phyloP scores from a whole-genome alignment of 2,329 filamentous ascomycete genomes.

The Neonectria hederae region DNA sequence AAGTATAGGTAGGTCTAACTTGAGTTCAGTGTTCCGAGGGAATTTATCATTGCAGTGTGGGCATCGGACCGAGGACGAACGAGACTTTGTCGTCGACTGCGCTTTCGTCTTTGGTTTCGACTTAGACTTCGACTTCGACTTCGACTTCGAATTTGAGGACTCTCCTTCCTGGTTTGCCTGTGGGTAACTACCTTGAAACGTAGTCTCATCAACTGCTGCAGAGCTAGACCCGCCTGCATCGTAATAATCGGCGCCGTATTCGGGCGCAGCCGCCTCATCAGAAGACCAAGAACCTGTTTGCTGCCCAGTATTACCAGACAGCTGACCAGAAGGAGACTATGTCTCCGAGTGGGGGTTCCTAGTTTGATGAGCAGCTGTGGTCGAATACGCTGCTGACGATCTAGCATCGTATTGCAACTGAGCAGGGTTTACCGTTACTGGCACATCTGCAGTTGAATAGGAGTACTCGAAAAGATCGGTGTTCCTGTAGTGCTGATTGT shows the following conservation, averaged over 20 bases:
- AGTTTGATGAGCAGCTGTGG: neutral
- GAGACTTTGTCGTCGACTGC: neutral
- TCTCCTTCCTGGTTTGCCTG: neutral
- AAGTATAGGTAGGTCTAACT: neutral
- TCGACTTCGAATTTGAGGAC: neutral
- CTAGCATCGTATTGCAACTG: no score
- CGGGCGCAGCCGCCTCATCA: neutral
- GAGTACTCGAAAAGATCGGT: neutral
- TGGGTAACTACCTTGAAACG: no score
- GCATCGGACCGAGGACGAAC: neutral
- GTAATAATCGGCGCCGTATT: neutral
- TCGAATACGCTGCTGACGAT: neutral
- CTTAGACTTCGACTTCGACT: neutral
- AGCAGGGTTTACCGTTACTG: no score
- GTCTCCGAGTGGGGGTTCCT: neutral
- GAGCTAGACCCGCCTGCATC: neutral
- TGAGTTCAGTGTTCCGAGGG: neutral
- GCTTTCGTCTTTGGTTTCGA: no score
- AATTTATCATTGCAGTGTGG: neutral
- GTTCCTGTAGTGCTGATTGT: neutral
- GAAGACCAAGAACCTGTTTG: neutral
- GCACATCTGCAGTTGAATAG: no score
- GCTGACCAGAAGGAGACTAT: neutral
- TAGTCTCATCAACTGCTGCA: neutral
- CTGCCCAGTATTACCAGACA: neutral